These are phyloP conservation scores for Venturia carpophila DNA, from an alignment of 2,329 filamentous ascomycete genomes.

Conservation along the genomic window DNA sequence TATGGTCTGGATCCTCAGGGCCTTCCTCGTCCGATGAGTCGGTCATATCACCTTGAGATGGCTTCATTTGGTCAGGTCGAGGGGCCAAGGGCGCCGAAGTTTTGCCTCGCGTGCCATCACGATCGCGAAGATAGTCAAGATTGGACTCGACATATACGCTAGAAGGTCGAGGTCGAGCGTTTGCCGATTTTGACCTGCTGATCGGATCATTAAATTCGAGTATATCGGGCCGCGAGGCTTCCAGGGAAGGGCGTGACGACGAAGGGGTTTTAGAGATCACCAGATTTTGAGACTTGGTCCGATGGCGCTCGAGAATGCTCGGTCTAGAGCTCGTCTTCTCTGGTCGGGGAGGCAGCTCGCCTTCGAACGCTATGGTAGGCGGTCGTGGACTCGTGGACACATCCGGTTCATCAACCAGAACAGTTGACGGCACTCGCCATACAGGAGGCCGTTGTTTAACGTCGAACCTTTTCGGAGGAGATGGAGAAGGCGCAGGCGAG, in stretches of 20 bases:
- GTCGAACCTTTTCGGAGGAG: slow-evolving; percentile 28
- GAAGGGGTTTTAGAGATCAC: slow-evolving; percentile 47
- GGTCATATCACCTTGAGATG: slow-evolving; percentile 29
- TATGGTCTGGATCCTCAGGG: slow-evolving; percentile 49
- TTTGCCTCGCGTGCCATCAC: slow-evolving; percentile 40
- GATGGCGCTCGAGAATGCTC: slow-evolving; percentile 24
- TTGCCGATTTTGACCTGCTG: slow-evolving; percentile 55
- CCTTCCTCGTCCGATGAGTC: slow-evolving; percentile 40
- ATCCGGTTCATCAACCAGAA: slow-evolving; percentile 4
- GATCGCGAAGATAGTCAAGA: slow-evolving; percentile 72
- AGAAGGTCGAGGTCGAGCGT: slow-evolving; percentile 60
- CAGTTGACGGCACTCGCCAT: slow-evolving; percentile 43
- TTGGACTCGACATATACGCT: slow-evolving; percentile 80
- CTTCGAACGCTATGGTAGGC: slow-evolving; percentile 10
- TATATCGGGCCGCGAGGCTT: slow-evolving; percentile 58
- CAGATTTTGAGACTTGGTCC: slow-evolving; percentile 45
- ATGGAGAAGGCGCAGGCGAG: slow-evolving; percentile 41
- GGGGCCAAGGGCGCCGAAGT: slow-evolving; percentile 26
- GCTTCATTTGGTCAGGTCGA: slow-evolving; percentile 20
- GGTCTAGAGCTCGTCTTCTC: slow-evolving; percentile 10
- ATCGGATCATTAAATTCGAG: slow-evolving; percentile 53
- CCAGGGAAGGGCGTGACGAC: slow-evolving; percentile 60
- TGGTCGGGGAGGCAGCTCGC: slow-evolving; percentile 18
- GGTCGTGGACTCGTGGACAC: neutral
- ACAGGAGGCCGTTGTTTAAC: slow-evolving; percentile 41